Percentiles rank a stretch among this genome's conserved stretches.
Conservation (phyloP, 1,284 basidiomycete species). For the Malassezia nana region DNA sequence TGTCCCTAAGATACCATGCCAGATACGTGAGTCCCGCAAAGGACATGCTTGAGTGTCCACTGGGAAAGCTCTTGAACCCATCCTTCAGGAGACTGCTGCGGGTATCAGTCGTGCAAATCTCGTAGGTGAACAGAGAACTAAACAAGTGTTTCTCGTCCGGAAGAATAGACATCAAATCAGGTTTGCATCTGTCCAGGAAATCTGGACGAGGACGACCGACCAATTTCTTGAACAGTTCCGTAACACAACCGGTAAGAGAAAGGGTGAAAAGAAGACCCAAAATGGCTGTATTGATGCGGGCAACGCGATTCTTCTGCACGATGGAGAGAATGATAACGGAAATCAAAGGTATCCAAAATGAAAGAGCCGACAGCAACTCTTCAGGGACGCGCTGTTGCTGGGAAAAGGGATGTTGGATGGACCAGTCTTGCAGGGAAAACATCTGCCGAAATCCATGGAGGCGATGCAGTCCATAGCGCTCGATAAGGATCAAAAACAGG, state of each 20-base stretch:
- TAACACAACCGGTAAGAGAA: slow-evolving; percentile 66
- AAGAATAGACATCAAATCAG: slow-evolving; percentile 50
- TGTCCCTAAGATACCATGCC: slow-evolving; percentile 57
- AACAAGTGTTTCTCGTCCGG: slow-evolving; percentile 51
- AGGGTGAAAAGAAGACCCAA: slow-evolving; percentile 67
- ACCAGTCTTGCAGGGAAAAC: slow-evolving; percentile 51
- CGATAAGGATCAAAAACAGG: slow-evolving; percentile 9
- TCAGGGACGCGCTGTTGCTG: slow-evolving; percentile 75
- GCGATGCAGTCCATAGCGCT: slow-evolving; percentile 55
- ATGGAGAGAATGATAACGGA: slow-evolving; percentile 59
- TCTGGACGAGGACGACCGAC: slow-evolving; percentile 72
- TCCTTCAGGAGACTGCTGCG: slow-evolving; percentile 20
- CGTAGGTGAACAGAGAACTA: slow-evolving; percentile 56
- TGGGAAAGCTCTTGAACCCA: slow-evolving; percentile 87
- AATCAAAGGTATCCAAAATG: slow-evolving; percentile 51
- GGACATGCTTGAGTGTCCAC: slow-evolving; percentile 81
- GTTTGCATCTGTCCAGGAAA: slow-evolving; percentile 63
- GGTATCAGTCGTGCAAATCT: slow-evolving; percentile 61
- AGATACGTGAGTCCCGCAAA: slow-evolving; percentile 88
- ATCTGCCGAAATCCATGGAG: slow-evolving; percentile 68
- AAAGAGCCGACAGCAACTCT: slow-evolving; percentile 41
- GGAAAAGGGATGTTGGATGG: slow-evolving; percentile 60
- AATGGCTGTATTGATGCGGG: slow-evolving; percentile 75
- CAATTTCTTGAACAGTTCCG: slow-evolving; percentile 66
- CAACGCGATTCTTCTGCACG: slow-evolving; percentile 64